phyloP scores from a whole-genome alignment of 768 basidiomycete species.

The Trametopsis cervina region DNA sequence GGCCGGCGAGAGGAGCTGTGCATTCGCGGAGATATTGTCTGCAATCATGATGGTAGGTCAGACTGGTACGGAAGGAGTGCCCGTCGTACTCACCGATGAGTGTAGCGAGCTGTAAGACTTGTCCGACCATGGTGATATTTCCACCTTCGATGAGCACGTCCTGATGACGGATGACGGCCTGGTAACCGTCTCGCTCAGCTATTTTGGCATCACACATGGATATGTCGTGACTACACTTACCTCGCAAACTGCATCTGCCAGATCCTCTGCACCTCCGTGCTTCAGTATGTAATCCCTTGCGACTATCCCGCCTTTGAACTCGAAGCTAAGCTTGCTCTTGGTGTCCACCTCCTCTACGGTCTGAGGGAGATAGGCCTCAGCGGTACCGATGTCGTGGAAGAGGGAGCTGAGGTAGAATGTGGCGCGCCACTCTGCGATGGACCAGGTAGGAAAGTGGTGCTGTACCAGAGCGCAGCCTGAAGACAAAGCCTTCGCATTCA shows the following conservation, averaged over 20 bases:
- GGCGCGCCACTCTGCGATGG: conserved; percentile 41
- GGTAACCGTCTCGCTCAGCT: neutral
- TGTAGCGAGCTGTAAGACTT: conserved; percentile 42
- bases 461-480: conserved; percentile 41
- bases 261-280: conserved; percentile 37
- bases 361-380: conserved; percentile 38
- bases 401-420: conserved; percentile 46
- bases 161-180: conserved; percentile 31
- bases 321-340: conserved; percentile 50
- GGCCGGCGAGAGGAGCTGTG: conserved; percentile 34
- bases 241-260: conserved; percentile 46
- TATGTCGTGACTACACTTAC: conserved; percentile 30
- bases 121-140: conserved; percentile 44
- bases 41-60: conserved; percentile 17
- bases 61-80: neutral
- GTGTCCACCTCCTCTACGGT: no score
- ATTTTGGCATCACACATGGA: neutral
- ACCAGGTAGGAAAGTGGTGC: conserved; percentile 41
- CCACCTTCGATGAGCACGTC: conserved; percentile 30
- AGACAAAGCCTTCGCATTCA: neutral
- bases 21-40: conserved; percentile 24
- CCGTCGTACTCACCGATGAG: conserved; percentile 33
- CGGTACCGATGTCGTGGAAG: conserved; percentile 47
- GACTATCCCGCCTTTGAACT: conserved; percentile 48
- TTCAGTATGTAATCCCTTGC: conserved; percentile 41